These are phyloP conservation scores for Amanita exitialis DNA, from an alignment of 768 basidiomycete genomes.

Conservation along the genomic window DNA sequence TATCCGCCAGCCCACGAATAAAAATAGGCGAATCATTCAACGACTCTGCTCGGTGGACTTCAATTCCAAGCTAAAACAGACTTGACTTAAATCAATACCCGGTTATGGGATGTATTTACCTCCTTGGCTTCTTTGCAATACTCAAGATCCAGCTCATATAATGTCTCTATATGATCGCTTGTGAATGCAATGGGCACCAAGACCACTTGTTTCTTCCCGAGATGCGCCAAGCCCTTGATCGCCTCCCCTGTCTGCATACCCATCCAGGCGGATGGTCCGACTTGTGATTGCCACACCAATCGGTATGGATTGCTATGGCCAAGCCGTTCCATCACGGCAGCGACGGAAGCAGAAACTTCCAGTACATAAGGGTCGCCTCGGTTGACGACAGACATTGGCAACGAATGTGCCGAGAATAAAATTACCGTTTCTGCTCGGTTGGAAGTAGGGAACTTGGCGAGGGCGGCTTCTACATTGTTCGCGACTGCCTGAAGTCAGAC, in stretches of 20 bases:
- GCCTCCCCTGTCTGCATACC: constrained; percentile 93
- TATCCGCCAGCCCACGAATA: constrained; percentile 89
- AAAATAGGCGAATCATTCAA: constrained; percentile 96
- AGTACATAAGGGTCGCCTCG: constrained; percentile 96
- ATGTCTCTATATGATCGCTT: constrained; percentile 97
- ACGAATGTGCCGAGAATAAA: constrained; percentile 93
- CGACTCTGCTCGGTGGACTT: constrained; percentile 81
- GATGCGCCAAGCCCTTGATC: constrained; percentile 73
- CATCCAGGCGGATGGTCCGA: constrained; percentile 97
- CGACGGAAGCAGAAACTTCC: constrained; percentile 91
- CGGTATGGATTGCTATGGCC: constrained; percentile 79
- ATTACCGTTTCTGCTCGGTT: constrained; percentile 69
- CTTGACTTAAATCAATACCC: constrained; percentile 11
- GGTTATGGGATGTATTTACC: constrained; percentile 34
- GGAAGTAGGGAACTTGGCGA: constrained; percentile 67
- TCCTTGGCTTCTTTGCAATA: constrained; percentile 86
- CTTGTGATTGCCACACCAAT: constrained; percentile 96
- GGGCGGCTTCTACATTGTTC: constrained; percentile 75
- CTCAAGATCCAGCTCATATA: constrained; percentile 94
- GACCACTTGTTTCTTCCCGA: constrained; percentile 68
- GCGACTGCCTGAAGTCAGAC: constrained; percentile 62
- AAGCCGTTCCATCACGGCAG: constrained; percentile 86
- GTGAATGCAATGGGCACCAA: constrained; percentile 97
- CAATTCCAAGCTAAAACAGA: constrained; percentile 72
- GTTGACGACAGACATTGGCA: constrained; percentile 97